These are phyloP conservation scores for Wickerhamomyces rabaulensis DNA, from an alignment of 805 yeast species.

Conservation along the genomic window DNA sequence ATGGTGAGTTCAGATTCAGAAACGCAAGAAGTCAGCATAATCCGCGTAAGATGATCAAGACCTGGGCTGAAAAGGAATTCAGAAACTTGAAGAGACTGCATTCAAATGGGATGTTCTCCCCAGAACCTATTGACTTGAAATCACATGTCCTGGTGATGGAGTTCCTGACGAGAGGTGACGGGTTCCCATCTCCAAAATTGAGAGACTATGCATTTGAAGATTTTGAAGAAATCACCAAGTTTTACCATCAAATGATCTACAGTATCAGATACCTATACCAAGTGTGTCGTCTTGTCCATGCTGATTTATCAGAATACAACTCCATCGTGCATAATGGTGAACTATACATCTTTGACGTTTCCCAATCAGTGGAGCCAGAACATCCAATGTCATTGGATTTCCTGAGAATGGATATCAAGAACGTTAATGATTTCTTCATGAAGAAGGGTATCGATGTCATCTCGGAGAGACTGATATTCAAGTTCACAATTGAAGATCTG, in stretches of 20 bases:
- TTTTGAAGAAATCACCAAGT: slow-evolving; percentile 57
- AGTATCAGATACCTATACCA: slow-evolving; percentile 86
- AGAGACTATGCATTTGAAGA: slow-evolving; percentile 75
- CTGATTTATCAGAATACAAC: slow-evolving; percentile 94
- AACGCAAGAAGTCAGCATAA: slow-evolving; percentile 82
- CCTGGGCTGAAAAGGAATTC: slow-evolving; percentile 98
- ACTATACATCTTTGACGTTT: slow-evolving; percentile 89
- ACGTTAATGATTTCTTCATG: slow-evolving; percentile 82
- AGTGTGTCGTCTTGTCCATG: slow-evolving; percentile 88
- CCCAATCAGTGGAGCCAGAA: slow-evolving; percentile 96
- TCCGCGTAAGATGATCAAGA: slow-evolving; percentile 94
- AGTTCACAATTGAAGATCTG: slow-evolving; percentile 57
- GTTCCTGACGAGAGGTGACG: slow-evolving; percentile 68
- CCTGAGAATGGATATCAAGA: slow-evolving; percentile 94
- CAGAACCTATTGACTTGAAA: slow-evolving; percentile 84
- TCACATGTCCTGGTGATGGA: slow-evolving; percentile 95
- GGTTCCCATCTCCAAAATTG: slow-evolving; percentile 87
- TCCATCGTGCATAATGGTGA: slow-evolving; percentile 75
- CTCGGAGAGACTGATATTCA: slow-evolving; percentile 78
- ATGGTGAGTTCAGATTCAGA: slow-evolving; percentile 91
- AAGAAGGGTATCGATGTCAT: slow-evolving; percentile 70
- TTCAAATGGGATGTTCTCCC: slow-evolving; percentile 81
- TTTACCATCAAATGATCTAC: slow-evolving; percentile 73
- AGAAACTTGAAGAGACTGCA: slow-evolving; percentile 82
- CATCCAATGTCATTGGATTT: slow-evolving; percentile 97